Base-by-base conservation (phyloP, 1,284 basidiomycete species). In the Amylostereum areolatum region DNA sequence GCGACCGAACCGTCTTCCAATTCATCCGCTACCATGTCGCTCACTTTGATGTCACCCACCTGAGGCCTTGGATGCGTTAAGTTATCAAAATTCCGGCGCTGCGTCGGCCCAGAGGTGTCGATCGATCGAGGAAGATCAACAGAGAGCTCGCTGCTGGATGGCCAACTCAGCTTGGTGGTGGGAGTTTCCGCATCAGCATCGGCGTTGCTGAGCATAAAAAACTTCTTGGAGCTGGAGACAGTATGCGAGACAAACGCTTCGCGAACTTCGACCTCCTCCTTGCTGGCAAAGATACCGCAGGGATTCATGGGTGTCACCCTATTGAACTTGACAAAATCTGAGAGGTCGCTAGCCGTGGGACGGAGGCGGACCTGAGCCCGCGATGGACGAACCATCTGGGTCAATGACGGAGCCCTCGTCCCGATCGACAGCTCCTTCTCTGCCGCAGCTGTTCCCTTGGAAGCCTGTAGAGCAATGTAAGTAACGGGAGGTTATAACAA, bases 331-430 rank as follows among this genome's bases (percentile, higher is more conserved):
- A 93, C 88, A 65, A 97, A 89, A 62, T 86, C 80, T 35, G 88
- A 85, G 48, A 96, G 74, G 64, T 95, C 91, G 28, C 90, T 89
- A 53, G 84, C 91, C 64, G 91, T 91, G 54, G 83, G 72, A 47
- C 73, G n/a, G 73, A 66, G n/a, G n/a, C n/a, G n/a, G n/a, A n/a
- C n/a, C 37, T 18, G 37, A 5, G 55, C 81, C 78, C 52, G 84
- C 81, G n/a, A 88, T 84, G 29, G 87, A 81, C 92, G 92, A 97
- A 32, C 94, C 93, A 57, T 96, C 92, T 43, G 82, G 73, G 36
- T 75, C 75, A 43, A 70, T 65, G 55, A 77, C 72, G 62, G 66
- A 59, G 54, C 67, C 65, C 28, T 80, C 77, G 44, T 74, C 76
- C 44, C 90, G 83, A 11, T 86, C 81, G 49, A 80, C 83, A 18